Evolutionary conservation across 345 rosid genomes (phyloP).

Genomic region (Eucalyptus cladocalyx): DNA sequence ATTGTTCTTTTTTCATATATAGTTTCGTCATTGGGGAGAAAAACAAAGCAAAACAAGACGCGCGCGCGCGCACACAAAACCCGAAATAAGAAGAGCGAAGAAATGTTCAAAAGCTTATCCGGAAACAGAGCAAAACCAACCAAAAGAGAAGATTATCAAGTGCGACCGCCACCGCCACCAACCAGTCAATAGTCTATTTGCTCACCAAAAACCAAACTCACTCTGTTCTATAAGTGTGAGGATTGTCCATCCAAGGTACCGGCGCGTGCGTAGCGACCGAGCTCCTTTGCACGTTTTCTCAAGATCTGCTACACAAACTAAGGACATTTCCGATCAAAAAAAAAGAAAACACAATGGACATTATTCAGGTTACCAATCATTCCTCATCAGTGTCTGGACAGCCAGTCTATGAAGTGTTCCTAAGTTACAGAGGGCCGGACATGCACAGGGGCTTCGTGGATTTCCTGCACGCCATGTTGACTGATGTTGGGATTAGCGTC

Average conservation of each 20-base stretch:
- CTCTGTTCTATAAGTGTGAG: no score
- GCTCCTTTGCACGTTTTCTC: background rate
- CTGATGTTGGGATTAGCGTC: background rate
- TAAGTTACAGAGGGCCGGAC: background rate
- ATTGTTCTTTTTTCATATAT: no score
- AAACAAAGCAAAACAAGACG: no score
- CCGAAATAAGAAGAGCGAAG: no score
- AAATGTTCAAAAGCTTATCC: background rate
- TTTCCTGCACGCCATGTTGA: background rate
- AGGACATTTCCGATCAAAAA: background rate
- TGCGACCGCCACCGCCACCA: no score
- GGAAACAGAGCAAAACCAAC: background rate
- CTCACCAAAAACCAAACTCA: background rate
- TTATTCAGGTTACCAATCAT: rapidly evolving
- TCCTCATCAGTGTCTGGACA: rapidly evolving
- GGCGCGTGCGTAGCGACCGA: background rate
- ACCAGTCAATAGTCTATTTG: background rate
- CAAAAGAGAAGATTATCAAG: background rate
- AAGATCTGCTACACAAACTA: background rate
- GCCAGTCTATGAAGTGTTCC: background rate
- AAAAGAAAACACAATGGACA: background rate
- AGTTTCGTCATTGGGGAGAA: background rate
- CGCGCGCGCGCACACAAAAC: no score
- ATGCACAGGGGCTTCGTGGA: background rate
- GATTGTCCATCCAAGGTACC: background rate